These are phyloP conservation scores for Alternaria triticimaculans DNA, from an alignment of 2,329 filamentous ascomycete species.

Conservation along the genomic window DNA sequence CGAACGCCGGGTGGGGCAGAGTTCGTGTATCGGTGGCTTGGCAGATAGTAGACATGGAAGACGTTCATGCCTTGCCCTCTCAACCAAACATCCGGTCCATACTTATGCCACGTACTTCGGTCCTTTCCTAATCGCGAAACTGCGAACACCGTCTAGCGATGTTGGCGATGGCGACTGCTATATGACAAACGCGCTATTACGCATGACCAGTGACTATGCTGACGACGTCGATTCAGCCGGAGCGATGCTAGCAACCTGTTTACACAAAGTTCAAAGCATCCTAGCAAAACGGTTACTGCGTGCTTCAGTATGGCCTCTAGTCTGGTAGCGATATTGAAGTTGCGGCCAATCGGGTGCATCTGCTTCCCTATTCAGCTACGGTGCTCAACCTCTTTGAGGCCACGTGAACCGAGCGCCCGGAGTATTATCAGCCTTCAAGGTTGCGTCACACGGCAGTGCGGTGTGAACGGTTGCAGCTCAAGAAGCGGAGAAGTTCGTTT, in stretches of 20 bases:
- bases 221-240: not conserved
- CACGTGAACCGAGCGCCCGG: slow-evolving; percentile 12
- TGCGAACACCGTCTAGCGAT: not conserved
- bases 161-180: not conserved
- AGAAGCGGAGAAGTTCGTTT: slow-evolving; percentile 25
- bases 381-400: slow-evolving; percentile 1
- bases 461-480: slow-evolving; percentile 25
- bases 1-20: not conserved
- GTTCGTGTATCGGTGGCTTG: slow-evolving; percentile 1
- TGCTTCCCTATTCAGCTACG: slow-evolving; percentile 1
- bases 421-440: not conserved
- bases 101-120: not conserved
- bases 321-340: slow-evolving; percentile 4
- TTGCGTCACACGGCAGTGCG: slow-evolving; percentile 22
- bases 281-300: not conserved
- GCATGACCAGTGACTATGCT: not conserved
- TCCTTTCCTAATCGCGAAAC: not conserved
- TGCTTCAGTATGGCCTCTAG: not conserved
- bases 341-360: slow-evolving; percentile 18
- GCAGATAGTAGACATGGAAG: slow-evolving; percentile 1
- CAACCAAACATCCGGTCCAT: slow-evolving; percentile 1
- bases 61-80: not conserved
- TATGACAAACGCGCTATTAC: slow-evolving; percentile 1
- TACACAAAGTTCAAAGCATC: not conserved
- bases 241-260: not conserved